Evolutionary conservation across 805 yeast species (phyloP).

Genomic region (Dipodascus albidus): DNA sequence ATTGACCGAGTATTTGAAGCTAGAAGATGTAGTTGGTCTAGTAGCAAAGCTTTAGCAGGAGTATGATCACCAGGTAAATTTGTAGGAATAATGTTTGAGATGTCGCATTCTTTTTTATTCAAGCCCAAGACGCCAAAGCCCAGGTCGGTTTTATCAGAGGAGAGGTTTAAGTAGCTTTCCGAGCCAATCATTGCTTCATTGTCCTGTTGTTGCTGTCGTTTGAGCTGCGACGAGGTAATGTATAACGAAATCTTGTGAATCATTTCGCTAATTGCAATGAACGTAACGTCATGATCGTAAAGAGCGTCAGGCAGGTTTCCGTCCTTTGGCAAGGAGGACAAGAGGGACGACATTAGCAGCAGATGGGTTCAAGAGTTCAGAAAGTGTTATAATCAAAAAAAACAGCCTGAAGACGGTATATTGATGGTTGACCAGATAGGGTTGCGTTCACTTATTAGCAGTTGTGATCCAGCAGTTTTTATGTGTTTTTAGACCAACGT

Average conservation of each 20-base stretch:
- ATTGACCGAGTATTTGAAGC: not conserved
- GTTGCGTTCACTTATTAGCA: too few species aligned
- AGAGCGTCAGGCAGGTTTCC: not conserved
- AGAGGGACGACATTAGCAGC: not conserved
- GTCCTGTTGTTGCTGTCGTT: not conserved
- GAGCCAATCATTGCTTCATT: not conserved
- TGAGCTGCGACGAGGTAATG: not conserved
- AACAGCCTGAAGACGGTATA: too few species aligned
- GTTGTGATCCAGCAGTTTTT: too few species aligned
- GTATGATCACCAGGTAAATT: conserved; percentile 16
- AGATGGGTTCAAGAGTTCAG: too few species aligned
- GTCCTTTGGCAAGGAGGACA: not conserved
- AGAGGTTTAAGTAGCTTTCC: not conserved
- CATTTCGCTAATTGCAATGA: not conserved
- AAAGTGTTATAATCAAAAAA: too few species aligned
- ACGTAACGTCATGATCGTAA: not conserved
- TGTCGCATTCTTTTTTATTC: not conserved
- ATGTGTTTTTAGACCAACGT: too few species aligned
- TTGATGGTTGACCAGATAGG: too few species aligned
- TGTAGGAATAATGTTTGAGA: not conserved
- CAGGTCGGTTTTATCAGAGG: not conserved
- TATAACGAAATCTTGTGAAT: not conserved
- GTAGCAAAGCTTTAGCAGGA: conserved; percentile 13
- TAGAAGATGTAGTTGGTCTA: conserved; percentile 8
- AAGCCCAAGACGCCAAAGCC: not conserved